These are phyloP conservation scores for Silybum marianum DNA, from an alignment of 129 eudicot species.

Conservation along the genomic window DNA sequence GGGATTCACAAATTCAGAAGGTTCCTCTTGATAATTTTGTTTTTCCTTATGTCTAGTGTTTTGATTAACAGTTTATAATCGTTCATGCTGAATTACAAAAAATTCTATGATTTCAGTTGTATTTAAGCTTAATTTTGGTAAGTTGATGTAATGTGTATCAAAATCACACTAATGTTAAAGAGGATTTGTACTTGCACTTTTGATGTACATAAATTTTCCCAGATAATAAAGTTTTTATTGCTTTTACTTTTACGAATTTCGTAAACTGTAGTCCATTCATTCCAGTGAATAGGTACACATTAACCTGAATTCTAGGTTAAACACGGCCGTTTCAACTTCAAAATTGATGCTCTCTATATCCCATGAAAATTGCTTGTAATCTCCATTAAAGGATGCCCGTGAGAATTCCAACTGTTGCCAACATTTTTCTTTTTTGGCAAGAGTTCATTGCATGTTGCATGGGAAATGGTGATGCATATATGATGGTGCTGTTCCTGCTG, in stretches of 20 bases:
- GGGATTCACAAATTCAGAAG: constrained; percentile 52
- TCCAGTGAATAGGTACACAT: not conserved
- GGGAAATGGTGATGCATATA: not conserved
- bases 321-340: not conserved
- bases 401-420: not conserved
- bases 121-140: not conserved
- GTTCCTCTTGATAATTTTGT: constrained; percentile 21
- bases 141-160: constrained; percentile 12
- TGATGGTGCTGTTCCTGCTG: not conserved
- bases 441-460: not conserved
- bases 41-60: not conserved
- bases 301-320: not conserved
- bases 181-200: constrained; percentile 14
- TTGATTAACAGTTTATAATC: not conserved
- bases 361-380: not conserved
- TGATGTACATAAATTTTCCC: not conserved
- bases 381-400: not conserved
- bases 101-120: not conserved
- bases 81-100: not conserved
- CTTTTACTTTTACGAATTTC: not conserved
- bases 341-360: not conserved
- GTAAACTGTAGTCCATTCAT: not conserved
- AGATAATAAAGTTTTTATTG: not conserved
- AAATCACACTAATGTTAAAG: not conserved
- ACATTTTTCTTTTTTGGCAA: not conserved